These are phyloP conservation scores for Boechera stricta DNA, from an alignment of 345 rosid genomes.

Conservation along the genomic window DNA sequence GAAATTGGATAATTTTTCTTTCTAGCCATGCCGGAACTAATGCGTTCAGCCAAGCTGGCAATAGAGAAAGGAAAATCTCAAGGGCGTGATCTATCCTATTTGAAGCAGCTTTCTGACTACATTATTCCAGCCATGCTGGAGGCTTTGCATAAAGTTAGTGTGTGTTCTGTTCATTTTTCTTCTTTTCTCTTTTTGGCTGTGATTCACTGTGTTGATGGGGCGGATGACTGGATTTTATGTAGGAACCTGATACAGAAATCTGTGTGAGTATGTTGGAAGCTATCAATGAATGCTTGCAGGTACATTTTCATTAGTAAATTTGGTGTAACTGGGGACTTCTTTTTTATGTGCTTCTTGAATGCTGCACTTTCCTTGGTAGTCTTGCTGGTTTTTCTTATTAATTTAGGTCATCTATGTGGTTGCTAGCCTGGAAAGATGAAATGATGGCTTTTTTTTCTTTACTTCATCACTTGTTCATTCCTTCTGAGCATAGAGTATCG, in stretches of 20 bases:
- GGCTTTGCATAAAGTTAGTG: constrained; percentile 87
- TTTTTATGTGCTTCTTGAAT: background rate
- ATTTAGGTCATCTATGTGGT: background rate
- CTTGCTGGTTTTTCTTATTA: background rate
- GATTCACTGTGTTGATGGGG: constrained; percentile 1
- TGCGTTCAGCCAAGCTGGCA: constrained; percentile 94
- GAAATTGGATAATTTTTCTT: background rate
- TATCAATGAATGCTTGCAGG: constrained; percentile 97
- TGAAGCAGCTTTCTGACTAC: constrained; percentile 94
- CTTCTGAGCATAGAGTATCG: constrained; percentile 10
- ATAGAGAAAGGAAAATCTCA: constrained; percentile 86
- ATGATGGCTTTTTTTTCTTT: background rate
- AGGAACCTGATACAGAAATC: constrained; percentile 99
- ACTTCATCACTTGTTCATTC: background rate
- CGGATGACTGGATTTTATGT: constrained; percentile 45
- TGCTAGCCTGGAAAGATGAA: background rate
- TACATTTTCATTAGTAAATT: constrained; percentile 29
- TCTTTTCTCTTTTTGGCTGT: background rate
- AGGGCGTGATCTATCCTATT: constrained; percentile 86
- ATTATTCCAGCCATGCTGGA: constrained; percentile 92
- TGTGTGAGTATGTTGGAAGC: constrained; percentile 97
- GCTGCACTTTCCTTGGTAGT: constrained; percentile 19
- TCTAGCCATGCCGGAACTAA: constrained; percentile 98
- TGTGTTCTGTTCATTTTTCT: constrained; percentile 16
- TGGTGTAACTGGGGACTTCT: background rate